Conservation (phyloP, 768 basidiomycete species). For the Russula vinacea region DNA sequence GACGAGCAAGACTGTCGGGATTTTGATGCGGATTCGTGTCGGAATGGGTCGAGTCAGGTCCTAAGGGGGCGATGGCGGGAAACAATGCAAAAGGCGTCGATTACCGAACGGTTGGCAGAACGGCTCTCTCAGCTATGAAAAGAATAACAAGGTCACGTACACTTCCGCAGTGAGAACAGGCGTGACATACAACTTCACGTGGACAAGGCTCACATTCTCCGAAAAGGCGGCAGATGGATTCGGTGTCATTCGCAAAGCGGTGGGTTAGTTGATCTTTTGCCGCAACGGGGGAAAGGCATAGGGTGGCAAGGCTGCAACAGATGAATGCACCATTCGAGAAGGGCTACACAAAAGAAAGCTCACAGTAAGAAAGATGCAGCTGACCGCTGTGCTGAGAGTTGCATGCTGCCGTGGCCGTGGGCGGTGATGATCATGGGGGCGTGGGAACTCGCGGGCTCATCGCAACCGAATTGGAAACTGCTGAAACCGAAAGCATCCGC, state of each 20-base stretch:
- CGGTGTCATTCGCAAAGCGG: slow-evolving; percentile 26
- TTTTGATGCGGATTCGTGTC: slow-evolving; percentile 8
- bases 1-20: slow-evolving; percentile 33
- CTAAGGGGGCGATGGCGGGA: slow-evolving; percentile 33
- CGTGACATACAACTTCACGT: slow-evolving; percentile 38
- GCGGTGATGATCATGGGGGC: slow-evolving; percentile 13
- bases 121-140: slow-evolving; percentile 68
- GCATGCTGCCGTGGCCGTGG: slow-evolving; percentile 7
- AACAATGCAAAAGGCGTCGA: slow-evolving; percentile 84
- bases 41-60: slow-evolving; percentile 24
- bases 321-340: neutral
- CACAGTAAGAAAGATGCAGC: slow-evolving; percentile 18
- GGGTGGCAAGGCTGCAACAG: slow-evolving; percentile 13
- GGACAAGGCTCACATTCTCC: slow-evolving; percentile 46
- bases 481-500: neutral
- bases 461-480: slow-evolving; percentile 2
- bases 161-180: slow-evolving; percentile 7
- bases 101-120: slow-evolving; percentile 97
- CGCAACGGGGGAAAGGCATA: slow-evolving; percentile 17
- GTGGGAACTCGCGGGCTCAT: slow-evolving; percentile 20
- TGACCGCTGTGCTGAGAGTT: slow-evolving; percentile 6
- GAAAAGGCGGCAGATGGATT: slow-evolving; percentile 32
- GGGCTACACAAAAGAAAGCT: neutral
- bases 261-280: slow-evolving; percentile 9
- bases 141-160: slow-evolving; percentile 16